Conservation (phyloP, 345 rosid species). For the Linum tenue region DNA sequence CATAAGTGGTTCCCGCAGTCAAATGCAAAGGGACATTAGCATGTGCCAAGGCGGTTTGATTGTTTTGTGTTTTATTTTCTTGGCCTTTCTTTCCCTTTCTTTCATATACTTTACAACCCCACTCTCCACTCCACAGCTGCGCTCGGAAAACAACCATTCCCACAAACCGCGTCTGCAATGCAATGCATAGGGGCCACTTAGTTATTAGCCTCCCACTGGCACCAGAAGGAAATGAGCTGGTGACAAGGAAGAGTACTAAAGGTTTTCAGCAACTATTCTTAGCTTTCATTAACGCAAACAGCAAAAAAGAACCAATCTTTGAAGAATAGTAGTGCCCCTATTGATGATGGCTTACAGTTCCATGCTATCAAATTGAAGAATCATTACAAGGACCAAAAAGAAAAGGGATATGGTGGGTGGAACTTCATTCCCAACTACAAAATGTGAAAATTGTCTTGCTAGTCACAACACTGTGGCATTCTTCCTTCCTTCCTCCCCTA, state of each 20-base stretch:
- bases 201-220: no score
- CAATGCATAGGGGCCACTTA: no score
- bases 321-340: constrained; percentile 22
- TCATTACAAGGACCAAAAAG: constrained; percentile 23
- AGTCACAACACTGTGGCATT: constrained; percentile 9
- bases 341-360: neutral
- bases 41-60: neutral
- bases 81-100: neutral
- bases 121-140: neutral
- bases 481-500: constrained; percentile 2
- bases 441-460: constrained; percentile 22
- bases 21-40: neutral
- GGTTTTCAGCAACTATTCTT: no score
- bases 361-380: constrained; percentile 15
- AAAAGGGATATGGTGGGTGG: constrained; percentile 24
- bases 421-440: constrained; percentile 27
- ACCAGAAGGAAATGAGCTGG: no score
- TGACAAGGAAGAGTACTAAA: no score
- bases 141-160: neutral
- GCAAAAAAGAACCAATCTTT: neutral
- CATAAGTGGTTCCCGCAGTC: neutral
- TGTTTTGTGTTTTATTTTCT: neutral
- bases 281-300: neutral
- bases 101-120: neutral
- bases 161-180: neutral